A percentile compares a stretch with the other conserved stretches of the same genome.
These are phyloP conservation scores for Diplodia intermedia DNA, from an alignment of 2,329 filamentous ascomycete genomes.

Conservation along the genomic window DNA sequence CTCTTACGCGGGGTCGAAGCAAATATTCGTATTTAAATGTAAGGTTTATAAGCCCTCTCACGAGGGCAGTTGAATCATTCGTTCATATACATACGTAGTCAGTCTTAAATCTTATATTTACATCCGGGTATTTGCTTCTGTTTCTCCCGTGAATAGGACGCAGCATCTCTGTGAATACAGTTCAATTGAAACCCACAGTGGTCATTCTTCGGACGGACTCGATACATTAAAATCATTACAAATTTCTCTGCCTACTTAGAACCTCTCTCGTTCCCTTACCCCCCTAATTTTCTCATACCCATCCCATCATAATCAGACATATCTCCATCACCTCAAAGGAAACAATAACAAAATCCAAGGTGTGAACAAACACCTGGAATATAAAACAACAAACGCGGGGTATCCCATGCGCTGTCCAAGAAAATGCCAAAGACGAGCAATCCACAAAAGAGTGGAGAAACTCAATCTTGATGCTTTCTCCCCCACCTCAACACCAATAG, in stretches of 20 bases:
- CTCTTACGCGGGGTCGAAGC: no score
- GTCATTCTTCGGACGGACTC: background rate
- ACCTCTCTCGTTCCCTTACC: no score
- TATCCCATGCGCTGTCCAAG: constrained; percentile 15
- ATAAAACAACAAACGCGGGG: constrained; percentile 10
- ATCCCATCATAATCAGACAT: background rate
- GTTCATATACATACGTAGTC: no score
- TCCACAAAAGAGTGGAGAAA: background rate
- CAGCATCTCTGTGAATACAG: background rate
- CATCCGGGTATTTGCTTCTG: no score
- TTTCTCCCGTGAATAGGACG: no score
- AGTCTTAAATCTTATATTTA: no score
- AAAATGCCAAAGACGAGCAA: background rate
- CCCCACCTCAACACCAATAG: no score
- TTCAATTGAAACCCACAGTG: background rate
- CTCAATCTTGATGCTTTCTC: background rate
- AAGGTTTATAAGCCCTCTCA: no score
- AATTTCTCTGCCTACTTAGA: background rate
- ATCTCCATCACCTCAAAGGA: background rate
- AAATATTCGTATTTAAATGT: no score
- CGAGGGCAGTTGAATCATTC: no score
- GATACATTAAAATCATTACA: background rate
- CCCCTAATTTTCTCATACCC: background rate
- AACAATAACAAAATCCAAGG: background rate
- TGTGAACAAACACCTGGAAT: no score